Conservation (phyloP, 23 red algal species). For the Agarophyton chilense region DNA sequence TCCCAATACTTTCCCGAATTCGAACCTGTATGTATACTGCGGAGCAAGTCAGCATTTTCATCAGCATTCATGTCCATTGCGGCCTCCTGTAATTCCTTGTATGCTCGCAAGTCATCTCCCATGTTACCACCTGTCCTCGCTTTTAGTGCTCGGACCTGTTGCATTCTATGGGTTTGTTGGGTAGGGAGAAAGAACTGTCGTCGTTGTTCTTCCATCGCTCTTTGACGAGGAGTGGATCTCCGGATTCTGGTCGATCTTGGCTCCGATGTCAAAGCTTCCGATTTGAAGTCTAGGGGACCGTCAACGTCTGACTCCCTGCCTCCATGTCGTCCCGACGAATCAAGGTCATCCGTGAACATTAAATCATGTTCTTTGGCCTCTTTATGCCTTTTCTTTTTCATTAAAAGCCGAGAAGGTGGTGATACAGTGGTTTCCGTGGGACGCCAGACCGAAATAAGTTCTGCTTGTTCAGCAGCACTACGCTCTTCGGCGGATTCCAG, state of each 20-base stretch:
- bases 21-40: constrained; percentile 42
- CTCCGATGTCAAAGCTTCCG: background rate
- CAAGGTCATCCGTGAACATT: background rate
- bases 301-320: background rate
- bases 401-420: background rate
- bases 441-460: constrained; percentile 51
- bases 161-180: background rate
- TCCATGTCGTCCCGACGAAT: background rate
- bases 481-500: constrained; percentile 47
- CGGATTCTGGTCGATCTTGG: background rate
- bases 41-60: constrained; percentile 55
- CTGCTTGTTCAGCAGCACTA: constrained; percentile 33
- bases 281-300: background rate
- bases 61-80: constrained; percentile 73
- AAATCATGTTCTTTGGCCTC: background rate
- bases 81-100: constrained; percentile 56
- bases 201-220: constrained; percentile 49
- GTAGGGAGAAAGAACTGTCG: constrained; percentile 44
- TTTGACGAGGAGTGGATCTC: constrained; percentile 42
- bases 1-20: constrained; percentile 67
- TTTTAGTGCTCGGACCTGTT: constrained; percentile 21
- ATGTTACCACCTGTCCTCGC: constrained; percentile 34
- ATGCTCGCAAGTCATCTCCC: constrained; percentile 58
- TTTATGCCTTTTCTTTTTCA: background rate
- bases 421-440: constrained; percentile 47